Base-by-base conservation (phyloP, 2,329 filamentous ascomycete species). In the Ceratocystis cacaofunesta region DNA sequence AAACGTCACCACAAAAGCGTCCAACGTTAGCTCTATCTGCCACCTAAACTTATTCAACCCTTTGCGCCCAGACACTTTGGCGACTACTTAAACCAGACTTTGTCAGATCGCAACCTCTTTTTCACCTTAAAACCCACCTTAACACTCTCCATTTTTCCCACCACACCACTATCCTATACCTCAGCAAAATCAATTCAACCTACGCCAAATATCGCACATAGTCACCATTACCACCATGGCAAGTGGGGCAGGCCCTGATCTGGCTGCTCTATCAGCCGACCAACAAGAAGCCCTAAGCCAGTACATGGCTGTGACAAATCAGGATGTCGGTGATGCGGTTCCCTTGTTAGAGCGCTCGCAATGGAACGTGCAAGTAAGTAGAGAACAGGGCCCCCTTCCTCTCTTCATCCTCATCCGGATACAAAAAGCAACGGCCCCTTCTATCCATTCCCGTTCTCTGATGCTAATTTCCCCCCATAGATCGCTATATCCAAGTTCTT, bases 401-500 rank as follows among this genome's bases (percentile, higher is more conserved):
- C n/a, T 8, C n/a, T 2, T 10, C 6, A 22, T 2, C 36, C 36
- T 41, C 36, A 12, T 12, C 36, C 3, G 36, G 36, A 41, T 41
- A 41, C 48, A 15, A 25, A 25, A 25, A 52, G 19, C 48, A 28
- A 25, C 19, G 3, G 25, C 36, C 36, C 8, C 63, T 41, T n/a
- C 10, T 12, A 36, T 43, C 3, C 17, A 52, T 10, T 2, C 48
- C 48, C 48, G 25, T 25, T 12, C 8, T 17, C 10, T 52, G 48
- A 5, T 52, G 22, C 48, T 52, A 52, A 52, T 25, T 28, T 17
- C 7, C 22, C 17, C 19, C 15, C 66, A 3, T 73, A 96, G 87
- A 96, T 97, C 71, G 92, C 94, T 66, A 92, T 99, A 69, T 85
- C 94, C 69, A 95, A 95, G 73, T 97, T 97, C 82, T 99, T 96